Evolutionary conservation across 495 filamentous ascomycete species (phyloP), one percentile per base, ranked within the genome.

Genomic region (Penicillium parvum): DNA sequence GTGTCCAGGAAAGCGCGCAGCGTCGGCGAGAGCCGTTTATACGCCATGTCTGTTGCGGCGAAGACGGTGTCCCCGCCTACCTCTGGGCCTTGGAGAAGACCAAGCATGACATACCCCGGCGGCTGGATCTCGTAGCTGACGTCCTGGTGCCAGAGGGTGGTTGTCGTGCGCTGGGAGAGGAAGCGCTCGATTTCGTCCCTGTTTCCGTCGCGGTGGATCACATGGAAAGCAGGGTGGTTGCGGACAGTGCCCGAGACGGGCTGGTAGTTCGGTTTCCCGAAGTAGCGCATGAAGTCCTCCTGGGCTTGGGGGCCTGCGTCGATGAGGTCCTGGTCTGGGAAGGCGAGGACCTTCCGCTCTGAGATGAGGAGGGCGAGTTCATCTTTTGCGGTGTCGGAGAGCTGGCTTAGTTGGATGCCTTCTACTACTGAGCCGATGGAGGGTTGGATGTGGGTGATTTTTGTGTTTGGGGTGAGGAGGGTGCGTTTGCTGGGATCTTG

Each of bases 21-120:
- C 3, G 75, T 75, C 1, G 72, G 66, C 7, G 84, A 88, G 15
- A 92, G 73, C 4, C 76, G 67, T 71, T 86, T 82, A 57, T 90
- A 90, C 6, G 84, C 85, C 25, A 78, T 78, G 44, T 85, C 85
- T 40, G 86, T 85, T 7, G 82, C 85, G 0, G 82, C 74, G 76
- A 86, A 90, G 15, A 82, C 78, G 1, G 86, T 91, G 53, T 90
- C 86, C 16, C 86, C 86, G 25, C 86, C 86, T 4, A 75, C 70
- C 7, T 77, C 73, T 0, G 77, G 77, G 5, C 73, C 76, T 29
- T 79, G 70, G 28, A 80, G 50, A 3, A 79, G 64, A 9, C 74
- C 73, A n/a, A 81, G 58, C 70, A 78, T 75, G 45, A 76, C 71
- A 47, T 78, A 79, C 21, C 71, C 74, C 0, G 76, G 76, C 0